These are phyloP conservation scores for Aspergillus unguis DNA, from an alignment of 2,329 filamentous ascomycete species.

Conservation along the genomic window DNA sequence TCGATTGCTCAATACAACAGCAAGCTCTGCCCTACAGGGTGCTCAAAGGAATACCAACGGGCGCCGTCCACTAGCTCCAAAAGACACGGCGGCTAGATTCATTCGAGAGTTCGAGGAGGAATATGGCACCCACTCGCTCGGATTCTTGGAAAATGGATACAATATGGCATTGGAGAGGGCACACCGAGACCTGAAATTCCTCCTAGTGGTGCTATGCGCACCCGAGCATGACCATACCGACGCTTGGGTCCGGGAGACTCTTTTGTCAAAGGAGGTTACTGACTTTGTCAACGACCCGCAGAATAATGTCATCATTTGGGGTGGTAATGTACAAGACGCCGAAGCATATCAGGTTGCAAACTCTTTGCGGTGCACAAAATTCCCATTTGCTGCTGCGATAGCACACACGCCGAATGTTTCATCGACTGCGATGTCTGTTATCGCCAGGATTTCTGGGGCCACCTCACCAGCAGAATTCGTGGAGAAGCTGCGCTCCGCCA, in stretches of 20 bases:
- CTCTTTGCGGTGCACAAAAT: slow-evolving; percentile 85
- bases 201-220: slow-evolving; percentile 82
- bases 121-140: slow-evolving; percentile 65
- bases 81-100: slow-evolving; percentile 84
- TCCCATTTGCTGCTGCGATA: slow-evolving; percentile 82
- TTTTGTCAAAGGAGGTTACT: slow-evolving; percentile 71
- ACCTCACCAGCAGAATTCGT: slow-evolving; percentile 69
- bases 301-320: slow-evolving; percentile 86
- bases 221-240: slow-evolving; percentile 93
- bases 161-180: slow-evolving; percentile 86
- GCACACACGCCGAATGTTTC: slow-evolving; percentile 83
- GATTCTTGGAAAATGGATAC: slow-evolving; percentile 84
- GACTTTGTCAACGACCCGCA: slow-evolving; percentile 69
- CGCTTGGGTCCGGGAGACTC: slow-evolving; percentile 74
- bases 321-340: slow-evolving; percentile 84
- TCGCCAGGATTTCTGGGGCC: slow-evolving; percentile 73
- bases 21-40: slow-evolving; percentile 50
- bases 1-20: slow-evolving; percentile 48
- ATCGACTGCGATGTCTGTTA: slow-evolving; percentile 83
- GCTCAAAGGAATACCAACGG: slow-evolving; percentile 59
- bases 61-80: slow-evolving; percentile 72
- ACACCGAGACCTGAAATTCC: slow-evolving; percentile 85
- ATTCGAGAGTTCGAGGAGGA: slow-evolving; percentile 93
- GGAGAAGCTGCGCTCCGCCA: slow-evolving; percentile 68
- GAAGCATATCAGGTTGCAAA: slow-evolving; percentile 92